These are phyloP conservation scores for Hsuehochloa calcarea DNA, from an alignment of 176 grass and related monocot species.

Conservation along the genomic window DNA sequence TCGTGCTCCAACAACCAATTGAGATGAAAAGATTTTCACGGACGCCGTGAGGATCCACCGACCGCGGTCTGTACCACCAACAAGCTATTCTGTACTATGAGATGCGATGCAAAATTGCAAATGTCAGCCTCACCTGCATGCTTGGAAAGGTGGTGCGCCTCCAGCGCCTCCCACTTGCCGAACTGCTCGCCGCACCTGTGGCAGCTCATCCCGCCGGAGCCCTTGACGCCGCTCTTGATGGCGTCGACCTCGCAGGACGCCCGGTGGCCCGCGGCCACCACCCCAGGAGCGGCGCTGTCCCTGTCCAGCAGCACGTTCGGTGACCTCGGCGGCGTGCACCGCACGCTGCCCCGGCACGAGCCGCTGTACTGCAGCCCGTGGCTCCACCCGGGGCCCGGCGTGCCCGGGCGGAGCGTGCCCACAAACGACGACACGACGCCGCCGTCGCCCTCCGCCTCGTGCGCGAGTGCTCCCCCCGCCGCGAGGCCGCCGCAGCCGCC, in stretches of 20 bases:
- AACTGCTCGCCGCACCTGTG: slow-evolving; percentile 76
- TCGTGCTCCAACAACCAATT: not conserved
- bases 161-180: slow-evolving; percentile 74
- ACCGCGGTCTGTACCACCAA: not conserved
- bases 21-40: not conserved
- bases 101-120: not conserved
- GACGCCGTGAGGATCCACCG: slow-evolving; percentile 16
- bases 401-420: slow-evolving; percentile 80
- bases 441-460: not conserved
- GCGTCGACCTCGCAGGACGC: slow-evolving; percentile 51
- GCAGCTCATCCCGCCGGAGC: slow-evolving; percentile 43
- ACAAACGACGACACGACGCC: slow-evolving; percentile 60
- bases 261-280: slow-evolving; percentile 6
- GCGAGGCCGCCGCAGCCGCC: slow-evolving; percentile 31
- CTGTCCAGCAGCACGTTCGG: slow-evolving; percentile 52
- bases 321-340: slow-evolving; percentile 74
- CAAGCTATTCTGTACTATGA: not conserved
- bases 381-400: slow-evolving; percentile 74
- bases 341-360: slow-evolving; percentile 50
- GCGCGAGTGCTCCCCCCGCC: not conserved
- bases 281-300: slow-evolving; percentile 18
- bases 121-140: slow-evolving; percentile 62
- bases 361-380: slow-evolving; percentile 49
- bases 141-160: slow-evolving; percentile 85
- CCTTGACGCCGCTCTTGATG: slow-evolving; percentile 20